Percentiles rank a stretch among this genome's conserved stretches.
Conservation (phyloP, 768 basidiomycete genomes). For the Mycena latifolia region DNA sequence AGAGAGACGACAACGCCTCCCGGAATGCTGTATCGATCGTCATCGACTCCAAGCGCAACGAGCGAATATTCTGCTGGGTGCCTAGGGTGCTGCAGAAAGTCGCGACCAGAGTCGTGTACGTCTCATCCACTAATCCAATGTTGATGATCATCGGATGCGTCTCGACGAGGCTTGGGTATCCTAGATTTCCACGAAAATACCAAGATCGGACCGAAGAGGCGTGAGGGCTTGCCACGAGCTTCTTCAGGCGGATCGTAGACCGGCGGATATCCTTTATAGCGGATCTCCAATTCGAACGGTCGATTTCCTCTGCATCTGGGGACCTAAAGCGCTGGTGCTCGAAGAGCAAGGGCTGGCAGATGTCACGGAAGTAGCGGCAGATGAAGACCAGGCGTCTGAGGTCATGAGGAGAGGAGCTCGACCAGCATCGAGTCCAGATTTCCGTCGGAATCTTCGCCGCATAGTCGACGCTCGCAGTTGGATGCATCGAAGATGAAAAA, state of each 20-base stretch:
- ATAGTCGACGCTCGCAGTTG: slow-evolving; percentile 1
- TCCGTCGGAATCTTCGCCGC: not conserved
- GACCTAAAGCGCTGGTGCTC: not conserved
- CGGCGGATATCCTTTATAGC: not conserved
- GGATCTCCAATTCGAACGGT: not conserved
- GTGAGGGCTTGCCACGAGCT: not conserved
- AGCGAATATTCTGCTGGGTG: not conserved
- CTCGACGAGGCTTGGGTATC: not conserved
- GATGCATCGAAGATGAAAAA: too few species aligned
- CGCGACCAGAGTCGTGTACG: not conserved
- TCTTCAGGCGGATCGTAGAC: not conserved
- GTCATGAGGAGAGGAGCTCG: not conserved
- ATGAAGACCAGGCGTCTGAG: not conserved
- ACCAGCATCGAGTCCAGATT: not conserved
- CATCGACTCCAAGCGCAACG: not conserved
- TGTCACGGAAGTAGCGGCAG: slow-evolving; percentile 3
- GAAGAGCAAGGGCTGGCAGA: not conserved
- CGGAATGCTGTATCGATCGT: not conserved
- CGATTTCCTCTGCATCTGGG: not conserved
- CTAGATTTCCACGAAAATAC: not conserved
- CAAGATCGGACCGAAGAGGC: slow-evolving; percentile 1
- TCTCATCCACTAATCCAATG: not conserved
- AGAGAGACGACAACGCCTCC: not conserved
- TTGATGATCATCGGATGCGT: not conserved
- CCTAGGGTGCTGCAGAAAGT: not conserved